phyloP scores from a whole-genome alignment of 1,139 yeast species.

The Pichia sp. region DNA sequence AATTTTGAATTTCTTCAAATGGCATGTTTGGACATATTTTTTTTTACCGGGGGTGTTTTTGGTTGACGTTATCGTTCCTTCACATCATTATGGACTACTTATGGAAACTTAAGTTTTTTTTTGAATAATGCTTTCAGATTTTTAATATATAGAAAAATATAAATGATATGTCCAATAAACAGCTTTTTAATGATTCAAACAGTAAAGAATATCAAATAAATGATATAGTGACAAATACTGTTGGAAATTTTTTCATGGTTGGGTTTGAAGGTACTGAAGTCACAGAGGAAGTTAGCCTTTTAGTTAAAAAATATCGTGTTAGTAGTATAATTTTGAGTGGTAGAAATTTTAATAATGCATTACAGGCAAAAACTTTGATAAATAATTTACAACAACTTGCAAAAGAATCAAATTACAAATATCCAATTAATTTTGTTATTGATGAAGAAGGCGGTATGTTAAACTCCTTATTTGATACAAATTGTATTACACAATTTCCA shows the following conservation, averaged over 20 bases:
- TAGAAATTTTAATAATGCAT: slow-evolving; percentile 48
- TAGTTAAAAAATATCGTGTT: slow-evolving; percentile 48
- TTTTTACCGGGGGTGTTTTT: too few species aligned
- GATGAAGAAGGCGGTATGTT: slow-evolving; percentile 50
- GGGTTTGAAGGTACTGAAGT: slow-evolving; percentile 59
- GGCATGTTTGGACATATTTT: not conserved
- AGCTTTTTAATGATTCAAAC: not conserved
- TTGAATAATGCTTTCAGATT: not conserved
- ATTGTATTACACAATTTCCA: slow-evolving; percentile 52
- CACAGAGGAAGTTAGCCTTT: slow-evolving; percentile 48
- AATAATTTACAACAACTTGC: slow-evolving; percentile 53
- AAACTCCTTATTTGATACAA: slow-evolving; percentile 52
- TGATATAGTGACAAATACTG: not conserved
- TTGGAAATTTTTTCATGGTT: slow-evolving; percentile 46
- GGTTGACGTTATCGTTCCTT: too few species aligned
- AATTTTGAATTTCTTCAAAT: too few species aligned
- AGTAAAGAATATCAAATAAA: not conserved
- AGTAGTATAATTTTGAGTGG: slow-evolving; percentile 53
- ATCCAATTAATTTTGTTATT: slow-evolving; percentile 43
- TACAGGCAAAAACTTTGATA: slow-evolving; percentile 48
- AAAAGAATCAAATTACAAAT: slow-evolving; percentile 43
- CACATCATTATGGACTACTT: too few species aligned
- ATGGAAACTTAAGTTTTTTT: not conserved
- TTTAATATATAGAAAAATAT: not conserved
- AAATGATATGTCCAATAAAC: not conserved